Base-by-base conservation (phyloP, 495 filamentous ascomycete species). In the Aspergillus hancockii region DNA sequence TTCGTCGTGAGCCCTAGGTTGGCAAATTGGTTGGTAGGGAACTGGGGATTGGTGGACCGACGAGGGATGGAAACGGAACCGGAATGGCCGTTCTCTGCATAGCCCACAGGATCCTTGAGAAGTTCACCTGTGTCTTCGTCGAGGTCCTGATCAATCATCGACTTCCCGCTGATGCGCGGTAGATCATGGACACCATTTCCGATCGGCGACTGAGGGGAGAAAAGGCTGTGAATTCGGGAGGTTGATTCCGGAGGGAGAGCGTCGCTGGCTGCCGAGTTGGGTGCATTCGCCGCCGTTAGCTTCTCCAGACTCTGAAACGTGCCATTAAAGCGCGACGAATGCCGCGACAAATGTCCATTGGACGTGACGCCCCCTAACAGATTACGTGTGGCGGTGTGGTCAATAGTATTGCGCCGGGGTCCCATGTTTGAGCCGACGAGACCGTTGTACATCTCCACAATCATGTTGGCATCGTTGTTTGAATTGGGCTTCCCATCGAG, bases 121-220 rank as follows among this genome's bases (percentile, higher is more conserved):
- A 96, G 75, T 66, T 92, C 88, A 7, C 88, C 88, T 0, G 91
- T 93, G 66, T 96, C 92, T 63, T 96, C 92, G 52, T 91, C 91
- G 9, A 84, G 80, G 66, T 95, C 91, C 66, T 92, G 86, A 64
- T 90, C 91, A 63, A 97, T 96, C 54, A 95, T 82, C 3, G 87
- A 85, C 72, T 93, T 96, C 55, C 92, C 90, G 16, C 86, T 85
- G 49, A 90, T 80, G 52, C 90, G 85, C 19, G 84, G 83, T 25
- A 85, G 81, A 55, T 91, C 88, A 46, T 80, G 77, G 10, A 91
- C 79, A 49, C 90, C 85, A 64, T 90, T 91, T 40, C 85, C 88
- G 58, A 94, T 88, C 10, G 91, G 89, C 22, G 91, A 95, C 65
- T 92, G 88, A 3, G 91, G 89, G 18, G 88, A 91, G 74, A 95